phyloP scores from a whole-genome alignment of 2,329 filamentous ascomycete species.

The Aspergillus persii region DNA sequence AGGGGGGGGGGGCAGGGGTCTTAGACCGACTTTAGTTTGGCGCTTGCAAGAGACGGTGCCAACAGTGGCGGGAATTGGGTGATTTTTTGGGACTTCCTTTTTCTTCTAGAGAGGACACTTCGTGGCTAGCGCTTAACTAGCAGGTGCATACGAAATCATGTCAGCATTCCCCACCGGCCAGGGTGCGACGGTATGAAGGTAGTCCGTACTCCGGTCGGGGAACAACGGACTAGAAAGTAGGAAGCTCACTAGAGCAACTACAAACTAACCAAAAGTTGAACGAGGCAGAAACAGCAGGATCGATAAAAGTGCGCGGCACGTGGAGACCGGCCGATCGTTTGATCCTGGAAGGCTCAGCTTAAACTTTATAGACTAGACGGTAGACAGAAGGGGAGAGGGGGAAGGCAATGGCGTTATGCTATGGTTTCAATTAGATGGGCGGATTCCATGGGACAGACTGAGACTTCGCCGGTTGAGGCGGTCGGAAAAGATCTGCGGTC shows the following conservation, averaged over 20 bases:
- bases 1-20: not conserved
- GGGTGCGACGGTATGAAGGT: not conserved
- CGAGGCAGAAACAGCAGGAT: slow-evolving; percentile 6
- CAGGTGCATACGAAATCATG: not conserved
- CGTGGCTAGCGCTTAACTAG: not conserved
- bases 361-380: slow-evolving; percentile 1
- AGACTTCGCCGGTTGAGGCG: not conserved
- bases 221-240: not conserved
- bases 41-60: not conserved
- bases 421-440: not conserved
- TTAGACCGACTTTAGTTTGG: not conserved
- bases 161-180: not conserved
- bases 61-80: not conserved
- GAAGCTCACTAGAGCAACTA: not conserved
- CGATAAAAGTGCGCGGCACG: slow-evolving; percentile 11
- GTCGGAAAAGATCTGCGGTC: not conserved
- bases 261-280: not conserved
- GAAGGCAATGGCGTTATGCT: not conserved
- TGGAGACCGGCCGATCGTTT: slow-evolving; percentile 10
- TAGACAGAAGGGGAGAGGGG: not conserved
- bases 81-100: not conserved
- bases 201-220: not conserved
- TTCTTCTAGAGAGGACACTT: not conserved
- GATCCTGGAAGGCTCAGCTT: slow-evolving; percentile 4
- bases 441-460: not conserved